Conservation (phyloP, 164 flowering plant genomes). For the Vitis rotundifolia region DNA sequence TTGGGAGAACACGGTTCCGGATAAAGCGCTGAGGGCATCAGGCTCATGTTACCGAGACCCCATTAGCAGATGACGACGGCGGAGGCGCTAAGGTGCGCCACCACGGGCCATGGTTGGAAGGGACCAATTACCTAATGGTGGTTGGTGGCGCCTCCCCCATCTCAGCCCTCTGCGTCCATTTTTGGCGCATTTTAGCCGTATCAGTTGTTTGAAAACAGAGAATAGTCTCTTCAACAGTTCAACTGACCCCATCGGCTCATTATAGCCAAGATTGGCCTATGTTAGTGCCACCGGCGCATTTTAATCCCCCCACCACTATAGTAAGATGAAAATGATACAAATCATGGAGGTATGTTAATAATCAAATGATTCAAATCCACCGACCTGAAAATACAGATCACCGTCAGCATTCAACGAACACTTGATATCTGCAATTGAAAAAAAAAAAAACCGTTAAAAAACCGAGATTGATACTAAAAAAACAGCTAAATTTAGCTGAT, state of each 20-base stretch:
- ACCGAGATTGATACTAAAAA: neutral
- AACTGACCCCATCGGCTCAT: too few species aligned
- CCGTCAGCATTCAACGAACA: conserved; percentile 6
- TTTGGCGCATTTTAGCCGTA: conserved; percentile 3
- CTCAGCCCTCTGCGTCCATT: neutral
- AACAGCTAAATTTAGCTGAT: neutral
- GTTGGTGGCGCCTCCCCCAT: neutral
- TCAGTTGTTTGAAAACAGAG: neutral
- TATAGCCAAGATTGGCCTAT: too few species aligned
- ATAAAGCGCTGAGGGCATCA: conserved; percentile 5
- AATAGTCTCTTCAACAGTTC: too few species aligned
- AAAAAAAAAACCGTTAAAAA: neutral
- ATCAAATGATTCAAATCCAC: conserved; percentile 2
- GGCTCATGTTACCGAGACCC: conserved; percentile 17
- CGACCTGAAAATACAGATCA: conserved; percentile 14
- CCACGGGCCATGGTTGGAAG: too few species aligned
- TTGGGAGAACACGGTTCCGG: neutral
- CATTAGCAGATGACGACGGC: neutral
- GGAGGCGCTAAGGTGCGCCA: neutral
- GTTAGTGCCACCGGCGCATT: too few species aligned
- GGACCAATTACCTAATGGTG: too few species aligned
- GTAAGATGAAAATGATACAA: too few species aligned
- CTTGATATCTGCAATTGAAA: conserved; percentile 10
- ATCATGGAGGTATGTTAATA: neutral
- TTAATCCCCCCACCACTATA: too few species aligned